Conservation (phyloP, 208 protist genomes). For the Acanthamoeba healyi region DNA sequence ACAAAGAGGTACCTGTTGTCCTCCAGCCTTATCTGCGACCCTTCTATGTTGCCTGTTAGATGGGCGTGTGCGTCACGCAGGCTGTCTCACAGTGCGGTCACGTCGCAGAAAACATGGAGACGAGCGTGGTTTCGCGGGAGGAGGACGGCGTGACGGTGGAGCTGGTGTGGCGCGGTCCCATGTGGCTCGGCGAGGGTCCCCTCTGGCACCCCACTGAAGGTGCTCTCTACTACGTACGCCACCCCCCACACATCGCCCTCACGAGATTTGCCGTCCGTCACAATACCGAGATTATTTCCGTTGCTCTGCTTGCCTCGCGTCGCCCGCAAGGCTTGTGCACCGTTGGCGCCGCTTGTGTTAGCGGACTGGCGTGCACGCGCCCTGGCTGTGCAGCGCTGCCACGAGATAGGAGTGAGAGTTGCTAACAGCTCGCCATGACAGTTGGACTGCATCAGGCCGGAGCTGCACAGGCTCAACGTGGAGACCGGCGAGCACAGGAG, state of each 20-base stretch:
- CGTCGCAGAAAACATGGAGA: no score
- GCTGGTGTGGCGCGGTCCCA: conserved; percentile 46
- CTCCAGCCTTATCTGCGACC: no score
- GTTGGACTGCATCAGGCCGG: conserved; percentile 62
- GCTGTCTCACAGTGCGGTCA: no score
- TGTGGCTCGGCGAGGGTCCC: conserved; percentile 28
- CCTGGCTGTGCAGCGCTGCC: no score
- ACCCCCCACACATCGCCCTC: not conserved
- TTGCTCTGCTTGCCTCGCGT: not conserved
- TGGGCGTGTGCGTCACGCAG: no score
- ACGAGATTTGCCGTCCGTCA: not conserved
- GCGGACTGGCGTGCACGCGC: no score
- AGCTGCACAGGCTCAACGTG: conserved; percentile 30
- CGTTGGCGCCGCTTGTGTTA: no score
- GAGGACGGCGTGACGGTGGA: conserved; percentile 53
- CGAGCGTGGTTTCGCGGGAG: not conserved
- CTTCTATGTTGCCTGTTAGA: no score
- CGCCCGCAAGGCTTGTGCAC: no score
- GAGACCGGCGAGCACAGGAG: conserved; percentile 47
- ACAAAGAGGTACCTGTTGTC: no score
- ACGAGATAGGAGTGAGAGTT: no score
- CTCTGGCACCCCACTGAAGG: conserved; percentile 44
- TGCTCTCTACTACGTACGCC: conserved; percentile 33
- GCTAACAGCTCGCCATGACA: no score
- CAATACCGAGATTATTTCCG: not conserved